Conservation (phyloP, 257 asterid genomes). For the Penstemon newberryi region DNA sequence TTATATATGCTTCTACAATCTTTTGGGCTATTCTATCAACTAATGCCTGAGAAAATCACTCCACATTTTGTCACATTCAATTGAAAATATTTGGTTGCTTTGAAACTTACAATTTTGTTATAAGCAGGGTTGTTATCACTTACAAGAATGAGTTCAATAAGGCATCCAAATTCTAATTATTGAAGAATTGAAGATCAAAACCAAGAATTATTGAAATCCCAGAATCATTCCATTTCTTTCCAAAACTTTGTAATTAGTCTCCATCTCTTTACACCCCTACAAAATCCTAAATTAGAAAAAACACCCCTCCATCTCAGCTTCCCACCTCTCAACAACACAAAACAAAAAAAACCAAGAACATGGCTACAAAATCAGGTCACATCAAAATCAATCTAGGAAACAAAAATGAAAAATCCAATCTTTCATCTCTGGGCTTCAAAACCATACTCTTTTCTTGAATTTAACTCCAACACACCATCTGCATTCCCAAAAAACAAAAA, state of each 20-base stretch:
- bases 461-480: constrained; percentile 42
- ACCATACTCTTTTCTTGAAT: constrained; percentile 28
- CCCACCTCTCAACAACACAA: constrained; percentile 29
- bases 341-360: constrained; percentile 23
- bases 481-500: constrained; percentile 27
- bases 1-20: too few species aligned
- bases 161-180: not conserved
- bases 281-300: constrained; percentile 29
- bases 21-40: too few species aligned
- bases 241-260: constrained; percentile 51
- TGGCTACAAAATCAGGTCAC: constrained; percentile 24
- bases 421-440: constrained; percentile 43
- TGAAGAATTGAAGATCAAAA: constrained; percentile 1
- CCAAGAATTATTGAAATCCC: not conserved
- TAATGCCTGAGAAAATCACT: too few species aligned
- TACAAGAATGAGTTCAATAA: not conserved
- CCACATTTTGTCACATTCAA: not conserved
- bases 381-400: constrained; percentile 11
- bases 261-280: constrained; percentile 54
- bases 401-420: not conserved
- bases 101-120: not conserved
- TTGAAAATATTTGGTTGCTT: not conserved
- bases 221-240: constrained; percentile 32
- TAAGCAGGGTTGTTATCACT: not conserved
- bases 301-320: constrained; percentile 30